Evolutionary conservation across 495 filamentous ascomycete species (phyloP).

Genomic region (Margaritispora aquatica): DNA sequence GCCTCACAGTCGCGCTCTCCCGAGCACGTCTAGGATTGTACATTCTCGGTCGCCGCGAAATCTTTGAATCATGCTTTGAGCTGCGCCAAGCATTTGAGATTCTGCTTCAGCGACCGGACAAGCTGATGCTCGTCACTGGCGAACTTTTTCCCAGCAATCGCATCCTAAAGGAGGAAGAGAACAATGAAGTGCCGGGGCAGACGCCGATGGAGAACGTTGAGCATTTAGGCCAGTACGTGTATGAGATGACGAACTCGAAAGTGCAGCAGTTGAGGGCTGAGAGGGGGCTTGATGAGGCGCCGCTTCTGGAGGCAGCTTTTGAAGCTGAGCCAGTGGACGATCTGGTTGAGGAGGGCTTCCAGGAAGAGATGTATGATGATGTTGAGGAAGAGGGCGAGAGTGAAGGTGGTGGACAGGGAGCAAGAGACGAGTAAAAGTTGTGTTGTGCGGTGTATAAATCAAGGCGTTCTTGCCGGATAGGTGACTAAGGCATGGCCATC

Average conservation of each 20-base stretch:
- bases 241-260: conserved; percentile 89
- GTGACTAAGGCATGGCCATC: too few relatives aligned
- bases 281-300: conserved; percentile 27
- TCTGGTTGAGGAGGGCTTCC: conserved; percentile 23
- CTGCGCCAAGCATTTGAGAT: conserved; percentile 76
- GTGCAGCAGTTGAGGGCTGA: conserved; percentile 46
- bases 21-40: conserved; percentile 89
- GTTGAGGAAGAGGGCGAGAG: not conserved
- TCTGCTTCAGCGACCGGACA: conserved; percentile 66
- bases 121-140: conserved; percentile 70
- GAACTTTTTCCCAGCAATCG: conserved; percentile 78
- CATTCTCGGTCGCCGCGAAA: conserved; percentile 80
- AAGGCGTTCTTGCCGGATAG: too few relatives aligned
- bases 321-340: conserved; percentile 32
- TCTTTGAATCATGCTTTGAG: conserved; percentile 88
- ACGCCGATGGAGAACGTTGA: conserved; percentile 82
- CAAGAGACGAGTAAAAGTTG: not conserved
- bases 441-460: too few relatives aligned
- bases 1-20: conserved; percentile 94
- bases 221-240: conserved; percentile 95
- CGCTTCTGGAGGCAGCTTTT: conserved; percentile 7
- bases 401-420: not conserved
- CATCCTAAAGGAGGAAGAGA: conserved; percentile 48
- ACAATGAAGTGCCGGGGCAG: conserved; percentile 36
- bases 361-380: conserved; percentile 5